A percentile compares a stretch with the other conserved stretches of the same genome.
Evolutionary conservation across 306 rosid genomes (phyloP).

Genomic region (Luffa acutangula): DNA sequence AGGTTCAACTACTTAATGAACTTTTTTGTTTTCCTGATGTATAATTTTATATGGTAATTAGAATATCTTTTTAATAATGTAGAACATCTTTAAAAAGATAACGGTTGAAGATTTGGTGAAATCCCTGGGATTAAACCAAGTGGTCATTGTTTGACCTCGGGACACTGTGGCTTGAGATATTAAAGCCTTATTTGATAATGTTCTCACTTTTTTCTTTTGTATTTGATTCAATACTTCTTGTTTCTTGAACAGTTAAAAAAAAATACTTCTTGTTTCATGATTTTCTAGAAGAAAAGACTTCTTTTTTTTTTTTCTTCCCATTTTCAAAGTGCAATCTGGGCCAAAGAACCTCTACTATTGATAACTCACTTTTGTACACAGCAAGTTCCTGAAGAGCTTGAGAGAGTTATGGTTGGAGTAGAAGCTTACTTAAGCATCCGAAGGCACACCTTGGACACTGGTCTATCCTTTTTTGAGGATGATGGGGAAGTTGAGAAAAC

Average conservation of each 20-base stretch:
- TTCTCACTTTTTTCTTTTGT: neutral
- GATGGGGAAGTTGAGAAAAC: slow-evolving; percentile 44
- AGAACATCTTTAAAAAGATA: neutral
- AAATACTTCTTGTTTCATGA: neutral
- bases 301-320: neutral
- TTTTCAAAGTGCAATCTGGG: neutral
- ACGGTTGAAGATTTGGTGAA: neutral
- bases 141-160: neutral
- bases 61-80: neutral
- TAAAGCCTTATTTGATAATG: neutral
- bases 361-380: slow-evolving; percentile 23
- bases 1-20: neutral
- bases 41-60: neutral
- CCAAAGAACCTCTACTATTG: neutral
- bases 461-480: slow-evolving; percentile 73
- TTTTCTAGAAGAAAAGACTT: neutral
- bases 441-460: slow-evolving; percentile 52
- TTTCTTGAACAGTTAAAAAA: neutral
- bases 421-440: slow-evolving; percentile 97
- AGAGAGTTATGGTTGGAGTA: slow-evolving; percentile 80
- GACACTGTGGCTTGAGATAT: neutral
- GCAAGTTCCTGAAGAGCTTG: slow-evolving; percentile 98
- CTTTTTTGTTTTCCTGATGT: neutral
- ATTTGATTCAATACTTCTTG: neutral
- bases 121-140: neutral